Evolutionary conservation across 1,284 basidiomycete genomes (phyloP).

Genomic region (Chiua sp.): DNA sequence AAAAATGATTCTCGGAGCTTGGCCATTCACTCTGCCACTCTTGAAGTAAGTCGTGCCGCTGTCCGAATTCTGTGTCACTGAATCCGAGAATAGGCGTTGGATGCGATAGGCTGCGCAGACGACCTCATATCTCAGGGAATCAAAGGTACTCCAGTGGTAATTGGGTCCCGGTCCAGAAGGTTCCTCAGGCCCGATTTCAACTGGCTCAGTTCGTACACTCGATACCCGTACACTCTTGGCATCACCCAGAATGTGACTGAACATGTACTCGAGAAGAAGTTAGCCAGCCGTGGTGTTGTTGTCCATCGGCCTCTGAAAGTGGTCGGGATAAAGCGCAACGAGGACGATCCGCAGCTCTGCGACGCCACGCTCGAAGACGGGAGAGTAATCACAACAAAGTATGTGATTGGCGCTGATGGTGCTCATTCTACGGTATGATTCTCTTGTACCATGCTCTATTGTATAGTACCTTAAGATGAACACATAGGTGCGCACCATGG

Average conservation of each 20-base stretch:
- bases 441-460: not conserved
- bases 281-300: not conserved
- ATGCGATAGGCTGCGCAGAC: not conserved
- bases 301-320: not conserved
- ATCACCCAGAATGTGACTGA: not conserved
- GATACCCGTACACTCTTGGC: not conserved
- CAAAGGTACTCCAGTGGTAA: not conserved
- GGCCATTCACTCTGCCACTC: not conserved
- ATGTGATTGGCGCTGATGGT: slow-evolving; percentile 61
- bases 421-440: slow-evolving; percentile 49
- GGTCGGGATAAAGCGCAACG: not conserved
- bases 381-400: slow-evolving; percentile 47
- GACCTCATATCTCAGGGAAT: not conserved
- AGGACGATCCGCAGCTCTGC: slow-evolving; percentile 24
- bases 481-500: slow-evolving; percentile 11
- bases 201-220: not conserved
- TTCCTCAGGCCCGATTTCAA: not conserved
- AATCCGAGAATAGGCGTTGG: not conserved
- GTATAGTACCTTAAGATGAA: not conserved
- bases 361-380: slow-evolving; percentile 56
- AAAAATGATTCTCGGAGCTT: not conserved
- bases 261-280: not conserved
- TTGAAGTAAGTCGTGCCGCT: not conserved
- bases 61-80: not conserved
- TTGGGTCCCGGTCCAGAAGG: not conserved